A percentile compares a stretch with the other conserved stretches of the same genome.
Conservation (phyloP, 768 basidiomycete species). For the Cyclocybe cylindracea region DNA sequence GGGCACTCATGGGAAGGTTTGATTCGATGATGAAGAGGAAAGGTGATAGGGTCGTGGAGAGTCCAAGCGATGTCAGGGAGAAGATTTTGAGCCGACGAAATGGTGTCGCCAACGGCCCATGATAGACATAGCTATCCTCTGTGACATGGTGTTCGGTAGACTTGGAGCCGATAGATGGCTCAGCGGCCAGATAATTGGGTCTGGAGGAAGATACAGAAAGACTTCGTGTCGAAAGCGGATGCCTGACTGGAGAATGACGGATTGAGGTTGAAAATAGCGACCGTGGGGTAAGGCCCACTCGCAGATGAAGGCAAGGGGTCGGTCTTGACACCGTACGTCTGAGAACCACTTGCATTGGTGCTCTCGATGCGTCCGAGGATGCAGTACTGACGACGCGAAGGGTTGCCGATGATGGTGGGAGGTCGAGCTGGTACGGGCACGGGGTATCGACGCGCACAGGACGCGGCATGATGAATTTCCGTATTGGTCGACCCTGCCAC, state of each 20-base stretch:
- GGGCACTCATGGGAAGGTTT: constrained; percentile 67
- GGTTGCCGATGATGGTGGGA: too few relatives aligned
- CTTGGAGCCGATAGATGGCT: constrained; percentile 4
- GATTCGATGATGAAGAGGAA: constrained; percentile 85
- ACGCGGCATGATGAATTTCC: too few relatives aligned
- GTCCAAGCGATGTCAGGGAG: constrained; percentile 74
- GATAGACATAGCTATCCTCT: constrained; percentile 44
- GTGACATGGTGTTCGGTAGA: constrained; percentile 21
- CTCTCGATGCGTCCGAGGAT: too few relatives aligned
- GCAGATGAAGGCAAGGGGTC: too few relatives aligned
- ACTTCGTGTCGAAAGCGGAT: constrained; percentile 6
- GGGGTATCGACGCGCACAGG: too few relatives aligned
- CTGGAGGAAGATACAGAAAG: constrained; percentile 15
- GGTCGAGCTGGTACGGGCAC: too few relatives aligned
- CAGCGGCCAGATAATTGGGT: constrained; percentile 10
- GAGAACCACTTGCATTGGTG: neutral
- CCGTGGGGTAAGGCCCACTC: neutral
- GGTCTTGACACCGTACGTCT: neutral
- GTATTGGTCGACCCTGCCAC: too few relatives aligned
- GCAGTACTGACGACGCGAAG: too few relatives aligned
- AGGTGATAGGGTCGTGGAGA: constrained; percentile 70
- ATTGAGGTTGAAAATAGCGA: neutral
- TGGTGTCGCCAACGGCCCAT: constrained; percentile 70
- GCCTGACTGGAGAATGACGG: neutral
- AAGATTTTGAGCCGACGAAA: constrained; percentile 82